Percentiles rank a stretch among this genome's conserved stretches.
Evolutionary conservation across 192 early-diverging fungal species (phyloP).

Genomic region (Entomortierella lignicola): DNA sequence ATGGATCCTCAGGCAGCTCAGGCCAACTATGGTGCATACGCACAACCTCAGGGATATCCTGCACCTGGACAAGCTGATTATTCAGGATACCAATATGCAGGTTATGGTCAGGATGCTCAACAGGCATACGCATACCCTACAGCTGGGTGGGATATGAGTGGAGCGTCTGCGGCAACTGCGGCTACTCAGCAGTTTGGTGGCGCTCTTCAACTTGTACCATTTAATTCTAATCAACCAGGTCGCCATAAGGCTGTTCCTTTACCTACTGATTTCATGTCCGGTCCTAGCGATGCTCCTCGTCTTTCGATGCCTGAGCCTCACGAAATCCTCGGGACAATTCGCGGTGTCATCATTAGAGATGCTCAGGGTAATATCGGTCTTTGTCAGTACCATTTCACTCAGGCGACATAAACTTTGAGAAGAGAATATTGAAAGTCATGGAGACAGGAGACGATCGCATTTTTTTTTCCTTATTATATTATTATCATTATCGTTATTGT

Average conservation of each 20-base stretch:
- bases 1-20: constrained; percentile 27
- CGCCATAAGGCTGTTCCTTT: constrained; percentile 64
- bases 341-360: constrained; percentile 66
- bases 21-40: constrained; percentile 29
- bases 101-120: constrained; percentile 50
- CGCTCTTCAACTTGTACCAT: constrained; percentile 43
- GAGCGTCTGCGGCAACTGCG: constrained; percentile 16
- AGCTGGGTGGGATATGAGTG: constrained; percentile 49
- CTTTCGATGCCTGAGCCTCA: constrained; percentile 70
- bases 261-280: constrained; percentile 69
- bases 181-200: constrained; percentile 18
- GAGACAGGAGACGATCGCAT: constrained; percentile 19
- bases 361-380: constrained; percentile 70
- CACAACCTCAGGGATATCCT: constrained; percentile 20
- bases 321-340: constrained; percentile 61
- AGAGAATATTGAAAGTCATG: background rate
- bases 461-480: constrained; percentile 1
- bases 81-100: constrained; percentile 37
- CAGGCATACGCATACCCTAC: constrained; percentile 36
- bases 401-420: constrained; percentile 24
- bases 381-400: constrained; percentile 61
- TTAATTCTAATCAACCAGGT: constrained; percentile 55
- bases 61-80: constrained; percentile 41
- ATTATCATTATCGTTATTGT: constrained; percentile 2
- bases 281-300: constrained; percentile 60